Evolutionary conservation across 108 stramenopile species (phyloP), one percentile per base, ranked within the genome.

Genomic region (Fragilariopsis cylindrus): DNA sequence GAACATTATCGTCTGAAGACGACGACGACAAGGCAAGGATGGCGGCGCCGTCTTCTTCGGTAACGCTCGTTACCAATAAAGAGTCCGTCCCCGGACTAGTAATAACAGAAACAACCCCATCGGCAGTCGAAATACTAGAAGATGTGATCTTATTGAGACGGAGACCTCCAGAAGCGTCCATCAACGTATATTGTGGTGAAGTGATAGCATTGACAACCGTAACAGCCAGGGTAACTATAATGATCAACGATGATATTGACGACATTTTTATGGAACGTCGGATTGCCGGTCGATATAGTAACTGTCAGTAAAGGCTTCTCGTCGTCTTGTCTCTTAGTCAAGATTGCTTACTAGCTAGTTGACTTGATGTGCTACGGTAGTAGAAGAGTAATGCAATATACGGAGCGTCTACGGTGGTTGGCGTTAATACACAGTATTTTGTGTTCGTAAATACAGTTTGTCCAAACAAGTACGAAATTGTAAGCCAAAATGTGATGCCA

Each of bases 81-180:
- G 84, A 85, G 3, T 78, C 67, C 6, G 92, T 89, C 39, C 87
- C 89, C 3, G 89, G 89, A 73, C 85, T 85, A 16, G 87, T 67
- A 44, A 93, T 81, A 19, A 90, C 66, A 53, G 89, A 76, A 39
- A 92, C 89, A 43, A 91, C 72, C 12, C 85, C 87, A 39, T 64
- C 65, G 48, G 53, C 45, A 13, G 77, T 57, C n/a, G 83, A 52
- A 40, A 60, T 65, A 40, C 65, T 54, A 8, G 76, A 71, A 47
- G 73, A 30, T 11, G 84, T 76, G 41, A 87, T 80, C 18, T 81
- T 69, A 8, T 60, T 60, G 47, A 82, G 80, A 57, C 79, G 84
- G 57, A 88, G 84, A 7, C 66, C 57, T 5, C 89, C 89, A 2
- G 85, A 70, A 15, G 89, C 69, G 63, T 90, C 87, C 47, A 90